Conservation (phyloP, 345 rosid genomes). For the Brassica nigra region DNA sequence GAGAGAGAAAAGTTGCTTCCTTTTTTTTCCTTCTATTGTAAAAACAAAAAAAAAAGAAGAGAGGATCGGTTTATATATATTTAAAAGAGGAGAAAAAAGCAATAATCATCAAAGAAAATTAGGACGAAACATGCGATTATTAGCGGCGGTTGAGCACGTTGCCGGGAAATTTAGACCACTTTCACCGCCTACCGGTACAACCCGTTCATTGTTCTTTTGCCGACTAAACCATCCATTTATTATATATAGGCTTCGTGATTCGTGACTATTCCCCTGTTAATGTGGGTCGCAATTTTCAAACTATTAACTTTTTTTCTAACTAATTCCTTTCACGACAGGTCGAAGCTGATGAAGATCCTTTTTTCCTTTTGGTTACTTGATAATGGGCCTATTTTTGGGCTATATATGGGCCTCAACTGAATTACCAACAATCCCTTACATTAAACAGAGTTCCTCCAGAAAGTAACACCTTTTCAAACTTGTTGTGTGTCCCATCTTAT, state of each 20-base stretch:
- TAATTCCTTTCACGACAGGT: too few relatives aligned
- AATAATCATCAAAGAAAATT: neutral
- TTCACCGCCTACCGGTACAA: conserved; percentile 37
- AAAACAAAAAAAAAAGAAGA: too few relatives aligned
- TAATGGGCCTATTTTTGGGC: too few relatives aligned
- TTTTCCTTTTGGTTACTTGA: too few relatives aligned
- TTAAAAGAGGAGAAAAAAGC: too few relatives aligned
- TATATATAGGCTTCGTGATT: neutral
- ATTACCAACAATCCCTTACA: neutral
- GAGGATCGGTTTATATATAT: neutral
- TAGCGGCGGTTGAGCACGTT: conserved; percentile 25
- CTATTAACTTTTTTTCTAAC: too few relatives aligned
- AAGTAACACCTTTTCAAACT: too few relatives aligned
- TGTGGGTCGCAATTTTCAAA: neutral
- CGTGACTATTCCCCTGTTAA: neutral
- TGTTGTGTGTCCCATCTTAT: neutral
- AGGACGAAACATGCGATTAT: neutral
- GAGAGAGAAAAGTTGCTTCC: neutral
- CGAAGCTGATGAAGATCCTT: too few relatives aligned
- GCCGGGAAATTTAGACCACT: neutral
- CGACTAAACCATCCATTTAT: neutral
- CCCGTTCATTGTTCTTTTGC: conserved; percentile 11
- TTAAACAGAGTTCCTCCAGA: too few relatives aligned
- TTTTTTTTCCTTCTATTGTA: too few relatives aligned
- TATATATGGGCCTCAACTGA: neutral